Conservation (phyloP, 345 rosid genomes). For the Aurinia saxatilis region DNA sequence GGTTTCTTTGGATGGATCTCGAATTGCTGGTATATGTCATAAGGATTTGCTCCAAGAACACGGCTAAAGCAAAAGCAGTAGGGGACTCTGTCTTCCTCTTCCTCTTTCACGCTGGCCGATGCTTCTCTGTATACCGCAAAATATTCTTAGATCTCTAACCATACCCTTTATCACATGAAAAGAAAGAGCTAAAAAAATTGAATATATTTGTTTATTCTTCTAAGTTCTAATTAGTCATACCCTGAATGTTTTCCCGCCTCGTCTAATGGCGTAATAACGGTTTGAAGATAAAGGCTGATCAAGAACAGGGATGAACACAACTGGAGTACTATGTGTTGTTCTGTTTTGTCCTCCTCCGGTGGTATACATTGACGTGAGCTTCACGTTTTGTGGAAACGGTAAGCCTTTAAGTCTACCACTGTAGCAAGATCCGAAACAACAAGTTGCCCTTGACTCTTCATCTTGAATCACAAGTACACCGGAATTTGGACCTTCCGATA, state of each 20-base stretch:
- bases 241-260: slow-evolving; percentile 16
- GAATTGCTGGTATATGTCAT: too few relatives aligned
- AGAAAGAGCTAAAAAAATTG: neutral
- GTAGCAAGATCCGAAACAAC: too few relatives aligned
- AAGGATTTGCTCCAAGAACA: slow-evolving; percentile 32
- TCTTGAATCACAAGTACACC: too few relatives aligned
- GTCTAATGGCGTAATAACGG: slow-evolving; percentile 27
- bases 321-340: neutral
- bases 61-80: too few relatives aligned
- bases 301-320: too few relatives aligned
- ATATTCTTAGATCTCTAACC: neutral
- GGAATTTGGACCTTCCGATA: too few relatives aligned
- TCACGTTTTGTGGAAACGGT: slow-evolving; percentile 18
- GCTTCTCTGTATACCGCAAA: slow-evolving; percentile 41
- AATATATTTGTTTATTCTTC: neutral
- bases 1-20: slow-evolving; percentile 7
- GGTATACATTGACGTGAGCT: neutral
- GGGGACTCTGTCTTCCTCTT: too few relatives aligned
- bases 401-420: slow-evolving; percentile 21
- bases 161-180: neutral
- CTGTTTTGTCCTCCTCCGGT: neutral
- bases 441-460: too few relatives aligned
- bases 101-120: slow-evolving; percentile 28
- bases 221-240: slow-evolving; percentile 12
- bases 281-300: too few relatives aligned